phyloP scores from a whole-genome alignment of 768 basidiomycete species.

The Lactarius sanguifluus region DNA sequence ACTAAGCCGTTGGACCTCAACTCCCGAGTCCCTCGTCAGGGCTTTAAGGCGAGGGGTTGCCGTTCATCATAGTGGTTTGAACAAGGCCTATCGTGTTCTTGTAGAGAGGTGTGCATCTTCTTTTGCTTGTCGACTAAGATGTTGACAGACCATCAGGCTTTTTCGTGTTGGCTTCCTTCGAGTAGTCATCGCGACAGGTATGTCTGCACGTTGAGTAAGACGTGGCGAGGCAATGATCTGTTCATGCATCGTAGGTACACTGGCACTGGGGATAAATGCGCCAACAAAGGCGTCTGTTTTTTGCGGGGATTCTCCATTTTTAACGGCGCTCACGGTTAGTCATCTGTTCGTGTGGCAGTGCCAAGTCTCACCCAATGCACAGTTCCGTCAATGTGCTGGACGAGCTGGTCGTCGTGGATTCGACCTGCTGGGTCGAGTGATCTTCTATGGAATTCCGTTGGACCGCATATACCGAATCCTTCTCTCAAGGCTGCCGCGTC shows the following conservation, averaged over 20 bases:
- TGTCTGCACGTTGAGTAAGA: background rate
- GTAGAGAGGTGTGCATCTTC: conserved; percentile 50
- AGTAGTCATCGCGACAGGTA: conserved; percentile 67
- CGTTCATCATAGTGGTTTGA: conserved; percentile 72
- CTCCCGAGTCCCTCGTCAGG: conserved; percentile 45
- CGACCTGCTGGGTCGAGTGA: conserved; percentile 66
- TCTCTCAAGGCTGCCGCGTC: conserved; percentile 59
- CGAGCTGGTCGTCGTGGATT: conserved; percentile 72
- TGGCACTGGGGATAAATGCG: conserved; percentile 75
- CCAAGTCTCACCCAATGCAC: conserved; percentile 21
- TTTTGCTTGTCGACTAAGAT: background rate
- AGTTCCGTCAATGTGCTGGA: conserved; percentile 76
- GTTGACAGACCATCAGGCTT: conserved; percentile 39
- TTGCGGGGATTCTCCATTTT: conserved; percentile 57
- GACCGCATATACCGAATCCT: conserved; percentile 63
- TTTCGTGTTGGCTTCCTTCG: conserved; percentile 63
- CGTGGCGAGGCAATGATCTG: background rate
- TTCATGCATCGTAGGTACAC: conserved; percentile 44
- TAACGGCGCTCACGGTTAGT: conserved; percentile 60
- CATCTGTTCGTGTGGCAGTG: background rate
- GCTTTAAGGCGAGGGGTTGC: conserved; percentile 62
- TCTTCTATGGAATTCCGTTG: conserved; percentile 68
- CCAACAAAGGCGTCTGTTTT: conserved; percentile 67
- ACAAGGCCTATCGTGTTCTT: conserved; percentile 54
- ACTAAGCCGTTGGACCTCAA: conserved; percentile 37